phyloP scores from a whole-genome alignment of 2,329 filamentous ascomycete species.

The Proliferodiscus dingleyae region DNA sequence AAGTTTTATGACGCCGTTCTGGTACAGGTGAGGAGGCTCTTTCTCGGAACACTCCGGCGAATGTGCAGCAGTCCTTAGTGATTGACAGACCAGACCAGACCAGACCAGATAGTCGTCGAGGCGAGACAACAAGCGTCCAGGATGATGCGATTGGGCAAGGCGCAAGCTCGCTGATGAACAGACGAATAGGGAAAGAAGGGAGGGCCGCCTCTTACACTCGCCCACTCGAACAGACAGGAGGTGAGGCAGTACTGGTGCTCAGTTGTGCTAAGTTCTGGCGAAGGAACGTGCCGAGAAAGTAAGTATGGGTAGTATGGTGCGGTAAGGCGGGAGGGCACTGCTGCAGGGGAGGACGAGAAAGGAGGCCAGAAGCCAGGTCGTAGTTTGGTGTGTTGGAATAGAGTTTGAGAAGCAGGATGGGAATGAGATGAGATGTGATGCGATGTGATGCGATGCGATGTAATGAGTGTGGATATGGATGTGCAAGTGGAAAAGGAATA shows the following conservation, averaged over 20 bases:
- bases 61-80: slow-evolving; percentile 15
- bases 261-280: slow-evolving; percentile 15
- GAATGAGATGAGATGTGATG: no score
- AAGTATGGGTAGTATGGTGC: background rate
- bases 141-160: slow-evolving; percentile 15
- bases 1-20: slow-evolving; percentile 11
- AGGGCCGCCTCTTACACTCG: slow-evolving; percentile 3
- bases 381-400: slow-evolving; percentile 10
- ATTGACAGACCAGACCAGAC: slow-evolving; percentile 2
- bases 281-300: no score
- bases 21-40: slow-evolving; percentile 16
- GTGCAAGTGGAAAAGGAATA: background rate
- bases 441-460: slow-evolving; percentile 1
- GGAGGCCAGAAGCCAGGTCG: background rate
- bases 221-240: slow-evolving; percentile 3
- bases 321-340: background rate
- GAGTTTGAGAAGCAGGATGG: slow-evolving; percentile 9
- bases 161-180: slow-evolving; percentile 6
- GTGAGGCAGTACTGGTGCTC: background rate
- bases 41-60: slow-evolving; percentile 20
- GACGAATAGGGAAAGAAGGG: slow-evolving; percentile 3
- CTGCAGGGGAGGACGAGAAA: background rate
- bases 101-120: slow-evolving; percentile 14
- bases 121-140: slow-evolving; percentile 12
- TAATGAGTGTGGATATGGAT: background rate